phyloP scores from a whole-genome alignment of 2,329 filamentous ascomycete species.

The Exophiala calicioides region DNA sequence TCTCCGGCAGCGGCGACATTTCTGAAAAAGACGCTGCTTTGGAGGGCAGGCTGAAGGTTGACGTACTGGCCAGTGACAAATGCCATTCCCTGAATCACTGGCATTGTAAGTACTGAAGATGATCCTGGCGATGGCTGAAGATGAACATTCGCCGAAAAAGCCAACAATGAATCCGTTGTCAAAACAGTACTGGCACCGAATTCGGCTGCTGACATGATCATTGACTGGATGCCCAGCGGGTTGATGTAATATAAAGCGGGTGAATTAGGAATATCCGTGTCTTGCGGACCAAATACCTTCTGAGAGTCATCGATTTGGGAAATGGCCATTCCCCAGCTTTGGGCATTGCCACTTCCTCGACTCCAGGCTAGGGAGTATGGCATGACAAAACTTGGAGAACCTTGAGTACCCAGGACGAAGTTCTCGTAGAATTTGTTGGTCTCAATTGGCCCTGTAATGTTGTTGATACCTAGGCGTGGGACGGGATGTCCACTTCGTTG shows the following conservation, averaged over 20 bases:
- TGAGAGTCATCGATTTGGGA: slow-evolving; percentile 71
- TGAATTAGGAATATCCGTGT: slow-evolving; percentile 53
- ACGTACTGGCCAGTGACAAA: slow-evolving; percentile 79
- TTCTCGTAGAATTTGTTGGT: slow-evolving; percentile 71
- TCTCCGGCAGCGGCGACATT: slow-evolving; percentile 58
- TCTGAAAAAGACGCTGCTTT: slow-evolving; percentile 73
- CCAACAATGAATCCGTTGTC: slow-evolving; percentile 54
- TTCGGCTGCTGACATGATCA: slow-evolving; percentile 77
- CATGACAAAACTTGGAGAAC: slow-evolving; percentile 69
- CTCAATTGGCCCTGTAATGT: slow-evolving; percentile 39
- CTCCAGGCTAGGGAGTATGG: slow-evolving; percentile 72
- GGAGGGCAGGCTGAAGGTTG: slow-evolving; percentile 69
- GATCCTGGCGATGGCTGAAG: slow-evolving; percentile 58
- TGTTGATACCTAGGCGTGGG: slow-evolving; percentile 38
- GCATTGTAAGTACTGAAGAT: slow-evolving; percentile 69
- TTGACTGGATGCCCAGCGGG: slow-evolving; percentile 76
- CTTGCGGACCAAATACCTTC: slow-evolving; percentile 63
- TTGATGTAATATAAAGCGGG: slow-evolving; percentile 75
- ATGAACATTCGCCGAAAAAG: slow-evolving; percentile 67
- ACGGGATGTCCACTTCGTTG: slow-evolving; percentile 46
- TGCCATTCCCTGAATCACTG: slow-evolving; percentile 84
- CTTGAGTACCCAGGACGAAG: slow-evolving; percentile 74
- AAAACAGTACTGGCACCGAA: slow-evolving; percentile 62
- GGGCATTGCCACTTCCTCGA: slow-evolving; percentile 61
- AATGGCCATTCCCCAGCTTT: slow-evolving; percentile 75